These are phyloP conservation scores for Raffaelea arxii DNA, from an alignment of 2,329 filamentous ascomycete genomes.

Conservation along the genomic window DNA sequence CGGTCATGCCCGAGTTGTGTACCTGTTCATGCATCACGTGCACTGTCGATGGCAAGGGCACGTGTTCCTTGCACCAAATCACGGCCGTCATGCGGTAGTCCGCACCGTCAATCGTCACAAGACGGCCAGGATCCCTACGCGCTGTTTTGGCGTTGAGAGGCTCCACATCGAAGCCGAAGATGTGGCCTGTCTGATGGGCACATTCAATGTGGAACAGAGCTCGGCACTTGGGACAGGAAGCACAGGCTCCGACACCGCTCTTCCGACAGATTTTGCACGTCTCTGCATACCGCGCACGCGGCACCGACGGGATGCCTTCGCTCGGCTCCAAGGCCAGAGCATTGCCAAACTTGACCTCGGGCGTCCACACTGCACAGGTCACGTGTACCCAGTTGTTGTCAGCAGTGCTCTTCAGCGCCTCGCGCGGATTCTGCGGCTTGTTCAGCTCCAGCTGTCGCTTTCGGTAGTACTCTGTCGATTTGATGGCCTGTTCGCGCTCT, in stretches of 20 bases:
- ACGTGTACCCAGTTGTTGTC: slow-evolving; percentile 99
- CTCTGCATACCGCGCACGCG: slow-evolving; percentile 61
- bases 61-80: slow-evolving; percentile 87
- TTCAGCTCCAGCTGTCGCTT: slow-evolving; percentile 76
- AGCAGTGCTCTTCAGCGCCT: slow-evolving; percentile 84
- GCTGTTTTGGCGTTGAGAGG: slow-evolving; percentile 90
- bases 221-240: slow-evolving; percentile 69
- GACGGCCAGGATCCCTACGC: slow-evolving; percentile 68
- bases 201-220: slow-evolving; percentile 76
- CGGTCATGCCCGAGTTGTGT: slow-evolving; percentile 62
- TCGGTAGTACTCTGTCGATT: slow-evolving; percentile 71
- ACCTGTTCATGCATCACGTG: slow-evolving; percentile 72
- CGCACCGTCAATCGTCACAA: slow-evolving; percentile 72
- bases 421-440: slow-evolving; percentile 73
- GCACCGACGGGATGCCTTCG: slow-evolving; percentile 81
- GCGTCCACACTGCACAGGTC: slow-evolving; percentile 81
- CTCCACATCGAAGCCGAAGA: slow-evolving; percentile 80
- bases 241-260: slow-evolving; percentile 59
- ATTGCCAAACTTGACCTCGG: slow-evolving; percentile 87
- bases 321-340: slow-evolving; percentile 73
- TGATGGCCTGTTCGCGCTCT: slow-evolving; percentile 75
- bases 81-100: slow-evolving; percentile 74
- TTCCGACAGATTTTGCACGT: slow-evolving; percentile 77
- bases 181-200: slow-evolving; percentile 72
- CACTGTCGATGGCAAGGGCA: slow-evolving; percentile 58